Percentiles rank a stretch among this genome's conserved stretches.
phyloP scores from a whole-genome alignment of 345 rosid genomes.

The Populus davidiana region DNA sequence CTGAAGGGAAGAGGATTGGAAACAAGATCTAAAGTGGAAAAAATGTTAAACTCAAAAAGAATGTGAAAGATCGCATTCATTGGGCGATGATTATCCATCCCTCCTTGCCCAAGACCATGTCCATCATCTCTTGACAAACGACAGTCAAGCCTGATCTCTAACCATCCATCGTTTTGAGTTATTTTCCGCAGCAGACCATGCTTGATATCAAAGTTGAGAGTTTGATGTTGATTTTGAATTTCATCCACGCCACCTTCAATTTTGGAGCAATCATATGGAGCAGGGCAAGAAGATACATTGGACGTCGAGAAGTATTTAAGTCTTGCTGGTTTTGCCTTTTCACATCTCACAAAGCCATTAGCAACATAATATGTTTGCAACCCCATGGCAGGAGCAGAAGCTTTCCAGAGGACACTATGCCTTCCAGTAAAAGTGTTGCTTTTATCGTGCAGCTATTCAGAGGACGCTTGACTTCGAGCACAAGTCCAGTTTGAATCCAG shows the following conservation, averaged over 20 bases:
- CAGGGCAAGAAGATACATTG: conserved; percentile 57
- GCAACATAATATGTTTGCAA: conserved; percentile 80
- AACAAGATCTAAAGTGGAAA: conserved; percentile 41
- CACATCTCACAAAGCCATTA: conserved; percentile 73
- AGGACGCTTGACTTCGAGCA: conserved; percentile 83
- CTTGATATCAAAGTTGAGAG: conserved; percentile 61
- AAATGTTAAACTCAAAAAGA: conserved; percentile 59
- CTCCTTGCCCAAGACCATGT: conserved; percentile 98
- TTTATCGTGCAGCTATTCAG: conserved; percentile 78
- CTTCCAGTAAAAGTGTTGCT: conserved; percentile 68
- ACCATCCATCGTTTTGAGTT: conserved; percentile 63
- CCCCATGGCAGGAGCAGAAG: conserved; percentile 84
- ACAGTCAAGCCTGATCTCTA: conserved; percentile 94
- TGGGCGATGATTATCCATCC: conserved; percentile 70
- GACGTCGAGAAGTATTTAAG: conserved; percentile 50
- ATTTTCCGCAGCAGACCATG: conserved; percentile 66
- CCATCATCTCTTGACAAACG: conserved; percentile 82
- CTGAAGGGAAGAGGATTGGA: conserved; percentile 51
- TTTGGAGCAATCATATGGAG: conserved; percentile 68
- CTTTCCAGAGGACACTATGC: conserved; percentile 91
- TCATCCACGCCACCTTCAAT: conserved; percentile 51
- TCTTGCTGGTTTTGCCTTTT: conserved; percentile 63
- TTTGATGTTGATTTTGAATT: conserved; percentile 62
- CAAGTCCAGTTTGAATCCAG: conserved; percentile 88
- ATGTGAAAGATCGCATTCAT: conserved; percentile 73